phyloP scores from a whole-genome alignment of 78 protist genomes.

The Dictyostelium brefeldianum region DNA sequence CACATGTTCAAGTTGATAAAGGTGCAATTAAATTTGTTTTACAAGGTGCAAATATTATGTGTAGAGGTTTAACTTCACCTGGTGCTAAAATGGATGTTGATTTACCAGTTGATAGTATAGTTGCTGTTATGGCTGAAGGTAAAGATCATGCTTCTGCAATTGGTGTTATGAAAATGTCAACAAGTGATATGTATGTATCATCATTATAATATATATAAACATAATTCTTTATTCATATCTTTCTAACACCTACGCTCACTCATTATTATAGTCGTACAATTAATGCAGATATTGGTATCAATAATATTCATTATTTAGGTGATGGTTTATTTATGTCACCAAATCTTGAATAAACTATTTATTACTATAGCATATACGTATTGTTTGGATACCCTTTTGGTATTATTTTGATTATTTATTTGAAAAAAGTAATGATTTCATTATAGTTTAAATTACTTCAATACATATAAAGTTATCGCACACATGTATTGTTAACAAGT shows the following conservation, averaged over 20 bases:
- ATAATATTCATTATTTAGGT: slow-evolving; percentile 68
- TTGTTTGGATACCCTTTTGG: too few relatives aligned
- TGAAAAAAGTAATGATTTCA: neutral
- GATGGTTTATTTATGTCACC: slow-evolving; percentile 55
- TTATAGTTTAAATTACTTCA: too few relatives aligned
- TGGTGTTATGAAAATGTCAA: slow-evolving; percentile 82
- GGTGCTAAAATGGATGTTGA: slow-evolving; percentile 75
- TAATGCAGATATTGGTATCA: slow-evolving; percentile 63
- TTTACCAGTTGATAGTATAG: slow-evolving; percentile 60
- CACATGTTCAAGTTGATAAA: slow-evolving; percentile 81
- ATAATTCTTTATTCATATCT: neutral
- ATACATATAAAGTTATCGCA: neutral
- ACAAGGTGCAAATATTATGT: slow-evolving; percentile 85
- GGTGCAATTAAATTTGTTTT: slow-evolving; percentile 84
- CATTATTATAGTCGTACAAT: slow-evolving; percentile 44
- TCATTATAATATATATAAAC: neutral
- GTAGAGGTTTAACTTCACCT: slow-evolving; percentile 83
- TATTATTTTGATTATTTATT: neutral
- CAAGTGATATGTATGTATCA: slow-evolving; percentile 73
- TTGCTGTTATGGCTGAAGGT: slow-evolving; percentile 83
- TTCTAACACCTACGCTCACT: neutral
- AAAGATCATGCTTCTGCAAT: slow-evolving; percentile 79
- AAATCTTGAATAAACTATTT: slow-evolving; percentile 28
- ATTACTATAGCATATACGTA: too few relatives aligned
- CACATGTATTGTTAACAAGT: neutral